A percentile compares a stretch with the other conserved stretches of the same genome.
These are phyloP conservation scores for Colletotrichum sp. DNA, from an alignment of 2,329 filamentous ascomycete genomes.

Conservation along the genomic window DNA sequence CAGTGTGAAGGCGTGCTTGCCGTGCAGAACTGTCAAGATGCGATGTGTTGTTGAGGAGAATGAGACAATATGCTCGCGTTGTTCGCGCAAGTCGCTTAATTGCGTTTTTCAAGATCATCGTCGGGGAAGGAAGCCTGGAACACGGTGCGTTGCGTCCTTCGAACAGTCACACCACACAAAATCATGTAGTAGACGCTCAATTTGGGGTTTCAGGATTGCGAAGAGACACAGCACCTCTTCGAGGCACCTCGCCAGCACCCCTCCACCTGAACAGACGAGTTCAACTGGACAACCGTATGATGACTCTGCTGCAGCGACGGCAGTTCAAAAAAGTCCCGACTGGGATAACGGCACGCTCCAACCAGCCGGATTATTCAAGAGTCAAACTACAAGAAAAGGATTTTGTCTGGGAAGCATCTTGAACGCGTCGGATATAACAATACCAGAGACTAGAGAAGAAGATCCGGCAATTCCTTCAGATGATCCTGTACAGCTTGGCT, in stretches of 20 bases:
- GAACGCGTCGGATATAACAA: constrained; percentile 8
- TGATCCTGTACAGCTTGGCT: not conserved
- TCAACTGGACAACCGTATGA: too few relatives aligned
- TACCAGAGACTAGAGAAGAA: not conserved
- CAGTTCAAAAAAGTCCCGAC: not conserved
- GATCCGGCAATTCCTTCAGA: not conserved
- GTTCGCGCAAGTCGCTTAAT: constrained; percentile 38
- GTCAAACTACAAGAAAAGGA: constrained; percentile 34
- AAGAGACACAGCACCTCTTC: not conserved
- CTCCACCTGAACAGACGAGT: not conserved
- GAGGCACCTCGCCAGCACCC: not conserved
- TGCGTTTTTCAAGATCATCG: constrained; percentile 44
- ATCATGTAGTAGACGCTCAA: not conserved
- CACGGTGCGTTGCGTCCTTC: constrained; percentile 28
- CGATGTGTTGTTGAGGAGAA: constrained; percentile 33
- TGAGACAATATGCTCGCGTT: constrained; percentile 37
- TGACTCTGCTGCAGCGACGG: not conserved
- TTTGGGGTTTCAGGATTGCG: not conserved
- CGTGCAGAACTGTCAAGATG: constrained; percentile 44
- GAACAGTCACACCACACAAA: not conserved
- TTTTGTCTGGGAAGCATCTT: constrained; percentile 39
- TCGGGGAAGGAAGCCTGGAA: constrained; percentile 41
- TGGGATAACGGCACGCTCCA: constrained; percentile 29
- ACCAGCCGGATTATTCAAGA: constrained; percentile 36
- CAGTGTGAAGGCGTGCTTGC: constrained; percentile 35